Evolutionary conservation across 352 stramenopile genomes (phyloP), one percentile per base, ranked within the genome.

Genomic region (Globisporangium rhizosaccharum): DNA sequence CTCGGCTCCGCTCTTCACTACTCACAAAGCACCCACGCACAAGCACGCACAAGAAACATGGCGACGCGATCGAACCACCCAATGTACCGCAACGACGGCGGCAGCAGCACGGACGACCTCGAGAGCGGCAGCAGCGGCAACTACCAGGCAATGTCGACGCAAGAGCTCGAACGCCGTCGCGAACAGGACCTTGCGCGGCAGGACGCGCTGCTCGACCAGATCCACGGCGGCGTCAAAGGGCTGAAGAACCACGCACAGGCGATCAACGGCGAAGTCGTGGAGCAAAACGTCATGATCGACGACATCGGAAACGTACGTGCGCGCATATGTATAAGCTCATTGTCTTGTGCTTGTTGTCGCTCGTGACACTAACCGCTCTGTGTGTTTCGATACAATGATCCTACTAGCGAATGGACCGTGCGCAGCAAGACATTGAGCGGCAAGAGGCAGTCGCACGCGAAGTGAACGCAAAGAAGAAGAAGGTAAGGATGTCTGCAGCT

Each of bases 241-340:
- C 75, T 94, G 7, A 90, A 90, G 79, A 85, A 88, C 69, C 81
- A 94, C 48, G 84, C 84, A 45, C 75, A 88, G 23, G 84, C 82
- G 26, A 94, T 94, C 61, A 92, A 94, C 56, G 79, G 75, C 61
- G 84, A 94, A 69, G 84, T 94, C 15, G 67, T 91, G 39, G 78
- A 88, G 63, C 84, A 94, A 61, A 94, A 89, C 61, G 65, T 72
- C 63, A 84, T 92, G 68, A 87, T 94, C 58, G 84, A 91, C 62
- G 76, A 90, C 67, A 82, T 94, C 47, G 67, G 65, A 61, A 71
- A 76, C 56, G 84, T 92, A 77, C 56, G 79, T 73, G 6, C n/a
- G 5, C 9, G 8, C n/a, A 1, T n/a, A 10, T 17, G 3, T 44
- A 44, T 15, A 44, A 3, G 7, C 39, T 12, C 33, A 45, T 14